These are phyloP conservation scores for Cladosporium phlei DNA, from an alignment of 2,329 filamentous ascomycete species.

Conservation along the genomic window DNA sequence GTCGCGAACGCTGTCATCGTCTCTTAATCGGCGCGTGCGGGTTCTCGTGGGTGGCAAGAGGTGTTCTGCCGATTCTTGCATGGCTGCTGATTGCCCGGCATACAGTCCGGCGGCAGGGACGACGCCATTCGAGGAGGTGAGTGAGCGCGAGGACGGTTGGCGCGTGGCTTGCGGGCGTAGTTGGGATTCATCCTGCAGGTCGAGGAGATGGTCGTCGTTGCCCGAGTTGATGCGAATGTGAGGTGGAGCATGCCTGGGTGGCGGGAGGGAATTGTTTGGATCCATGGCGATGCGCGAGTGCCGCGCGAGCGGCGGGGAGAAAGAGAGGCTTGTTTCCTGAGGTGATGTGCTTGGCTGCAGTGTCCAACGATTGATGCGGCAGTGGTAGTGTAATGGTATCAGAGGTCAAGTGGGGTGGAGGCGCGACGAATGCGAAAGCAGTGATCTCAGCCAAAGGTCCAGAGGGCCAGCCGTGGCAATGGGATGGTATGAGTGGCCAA, in stretches of 20 bases:
- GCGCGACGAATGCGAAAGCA: neutral
- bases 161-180: constrained; percentile 36
- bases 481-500: neutral
- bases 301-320: constrained; percentile 9
- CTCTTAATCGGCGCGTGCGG: constrained; percentile 47
- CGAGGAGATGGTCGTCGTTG: constrained; percentile 49
- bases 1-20: constrained; percentile 49
- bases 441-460: constrained; percentile 1
- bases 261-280: constrained; percentile 19
- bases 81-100: constrained; percentile 19
- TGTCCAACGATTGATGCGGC: neutral
- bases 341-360: neutral
- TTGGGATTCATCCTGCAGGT: constrained; percentile 25
- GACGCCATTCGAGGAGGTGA: constrained; percentile 38
- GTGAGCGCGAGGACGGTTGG: constrained; percentile 41
- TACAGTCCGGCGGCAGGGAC: constrained; percentile 24
- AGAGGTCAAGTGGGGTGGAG: neutral
- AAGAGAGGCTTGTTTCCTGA: neutral
- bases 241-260: constrained; percentile 38
- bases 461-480: constrained; percentile 8
- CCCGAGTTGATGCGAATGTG: constrained; percentile 63
- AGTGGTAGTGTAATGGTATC: constrained; percentile 1
- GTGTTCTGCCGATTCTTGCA: constrained; percentile 45
- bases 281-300: constrained; percentile 18
- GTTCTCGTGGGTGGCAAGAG: constrained; percentile 48